Percentiles rank a stretch among this genome's conserved stretches.
These are phyloP conservation scores for Calamus simplicifolius DNA, from an alignment of 176 grass and related monocot species.

Conservation along the genomic window DNA sequence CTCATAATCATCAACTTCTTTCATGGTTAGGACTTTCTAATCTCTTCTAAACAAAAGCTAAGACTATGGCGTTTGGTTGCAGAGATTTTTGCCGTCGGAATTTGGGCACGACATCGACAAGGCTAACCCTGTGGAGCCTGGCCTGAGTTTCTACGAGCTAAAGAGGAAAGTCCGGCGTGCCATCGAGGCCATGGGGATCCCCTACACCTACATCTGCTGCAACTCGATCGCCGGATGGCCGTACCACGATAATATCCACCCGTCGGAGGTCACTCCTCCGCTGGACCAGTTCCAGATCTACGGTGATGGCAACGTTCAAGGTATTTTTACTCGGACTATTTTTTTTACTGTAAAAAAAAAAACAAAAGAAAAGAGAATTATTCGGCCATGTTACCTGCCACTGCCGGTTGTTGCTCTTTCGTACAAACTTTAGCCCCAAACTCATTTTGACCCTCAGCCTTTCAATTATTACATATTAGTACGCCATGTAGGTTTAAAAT, in stretches of 20 bases:
- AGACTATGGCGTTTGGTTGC: too few relatives aligned
- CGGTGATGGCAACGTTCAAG: constrained; percentile 51
- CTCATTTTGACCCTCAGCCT: too few relatives aligned
- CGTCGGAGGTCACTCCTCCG: constrained; percentile 51
- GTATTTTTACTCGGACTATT: constrained; percentile 4
- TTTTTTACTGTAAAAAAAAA: too few relatives aligned
- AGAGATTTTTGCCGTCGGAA: constrained; percentile 74
- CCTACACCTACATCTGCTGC: constrained; percentile 73
- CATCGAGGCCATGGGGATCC: constrained; percentile 38
- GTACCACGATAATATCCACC: constrained; percentile 62
- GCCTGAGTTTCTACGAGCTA: constrained; percentile 43
- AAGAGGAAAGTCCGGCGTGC: constrained; percentile 52
- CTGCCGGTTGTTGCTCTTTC: too few relatives aligned
- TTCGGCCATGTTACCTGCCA: too few relatives aligned
- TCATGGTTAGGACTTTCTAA: too few relatives aligned
- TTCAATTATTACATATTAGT: too few relatives aligned
- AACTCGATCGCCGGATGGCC: constrained; percentile 82
- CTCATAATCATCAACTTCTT: too few relatives aligned
- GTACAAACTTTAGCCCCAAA: too few relatives aligned
- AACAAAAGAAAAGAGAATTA: too few relatives aligned
- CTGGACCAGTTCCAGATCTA: constrained; percentile 74
- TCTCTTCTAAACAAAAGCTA: too few relatives aligned
- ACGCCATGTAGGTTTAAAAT: too few relatives aligned
- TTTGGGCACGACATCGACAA: constrained; percentile 81
- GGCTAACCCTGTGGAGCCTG: constrained; percentile 54